Evolutionary conservation across 2,329 filamentous ascomycete species (phyloP).

Genomic region (Pleurostoma richardsiae): DNA sequence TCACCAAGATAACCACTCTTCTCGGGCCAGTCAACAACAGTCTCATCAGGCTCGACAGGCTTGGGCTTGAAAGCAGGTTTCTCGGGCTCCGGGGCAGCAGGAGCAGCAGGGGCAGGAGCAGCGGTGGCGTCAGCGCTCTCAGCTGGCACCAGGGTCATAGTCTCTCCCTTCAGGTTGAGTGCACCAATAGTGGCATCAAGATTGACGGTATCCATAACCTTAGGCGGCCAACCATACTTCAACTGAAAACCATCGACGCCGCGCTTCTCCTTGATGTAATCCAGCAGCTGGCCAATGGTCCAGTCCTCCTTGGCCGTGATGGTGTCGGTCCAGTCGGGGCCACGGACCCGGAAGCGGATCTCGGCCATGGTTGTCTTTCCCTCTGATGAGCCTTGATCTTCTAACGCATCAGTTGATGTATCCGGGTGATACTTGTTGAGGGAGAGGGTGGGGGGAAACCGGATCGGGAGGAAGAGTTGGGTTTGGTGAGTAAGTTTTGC

Average conservation of each 20-base stretch:
- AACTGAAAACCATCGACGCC: constrained; percentile 64
- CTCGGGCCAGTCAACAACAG: constrained; percentile 43
- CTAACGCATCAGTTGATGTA: background rate
- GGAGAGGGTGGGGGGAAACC: background rate
- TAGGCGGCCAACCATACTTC: constrained; percentile 81
- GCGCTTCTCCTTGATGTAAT: constrained; percentile 58
- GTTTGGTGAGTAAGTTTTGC: no score
- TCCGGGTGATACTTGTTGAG: background rate
- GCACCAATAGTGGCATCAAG: constrained; percentile 40
- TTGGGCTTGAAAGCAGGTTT: constrained; percentile 21
- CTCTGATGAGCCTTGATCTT: background rate
- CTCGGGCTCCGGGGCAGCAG: constrained; percentile 7
- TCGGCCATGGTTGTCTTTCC: constrained; percentile 8
- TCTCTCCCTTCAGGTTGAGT: constrained; percentile 43
- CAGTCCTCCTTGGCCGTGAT: constrained; percentile 65
- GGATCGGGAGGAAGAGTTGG: no score
- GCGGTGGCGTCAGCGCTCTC: constrained; percentile 20
- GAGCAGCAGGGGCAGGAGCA: constrained; percentile 1
- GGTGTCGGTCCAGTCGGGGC: constrained; percentile 66
- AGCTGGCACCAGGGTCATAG: constrained; percentile 41
- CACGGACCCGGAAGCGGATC: constrained; percentile 73
- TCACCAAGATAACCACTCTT: constrained; percentile 46
- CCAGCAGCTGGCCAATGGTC: constrained; percentile 56
- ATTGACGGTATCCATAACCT: constrained; percentile 58
- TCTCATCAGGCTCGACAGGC: constrained; percentile 31